Evolutionary conservation across 495 filamentous ascomycete species (phyloP).

Genomic region (Astrothelium macrocarpum): DNA sequence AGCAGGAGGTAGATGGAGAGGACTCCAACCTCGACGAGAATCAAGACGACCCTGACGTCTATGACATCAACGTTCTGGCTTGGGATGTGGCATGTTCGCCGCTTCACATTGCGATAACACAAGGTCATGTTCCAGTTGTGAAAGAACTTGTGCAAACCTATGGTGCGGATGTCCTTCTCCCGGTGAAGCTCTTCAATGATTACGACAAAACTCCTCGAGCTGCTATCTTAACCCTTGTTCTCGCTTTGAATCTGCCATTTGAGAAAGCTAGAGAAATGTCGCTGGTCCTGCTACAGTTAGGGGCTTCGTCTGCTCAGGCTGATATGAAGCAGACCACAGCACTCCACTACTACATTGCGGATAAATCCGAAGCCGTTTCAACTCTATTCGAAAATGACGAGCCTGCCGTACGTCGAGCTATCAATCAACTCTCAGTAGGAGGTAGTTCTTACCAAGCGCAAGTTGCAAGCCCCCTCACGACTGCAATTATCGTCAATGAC

Average conservation of each 20-base stretch:
- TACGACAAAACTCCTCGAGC: constrained; percentile 37
- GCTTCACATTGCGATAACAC: constrained; percentile 66
- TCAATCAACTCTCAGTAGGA: constrained; percentile 48
- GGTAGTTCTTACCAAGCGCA: constrained; percentile 16
- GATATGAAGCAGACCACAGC: constrained; percentile 50
- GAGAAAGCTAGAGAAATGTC: constrained; percentile 53
- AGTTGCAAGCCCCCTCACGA: constrained; percentile 34
- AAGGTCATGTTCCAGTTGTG: constrained; percentile 57
- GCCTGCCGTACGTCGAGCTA: constrained; percentile 48
- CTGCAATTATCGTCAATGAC: constrained; percentile 36
- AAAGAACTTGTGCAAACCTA: constrained; percentile 60
- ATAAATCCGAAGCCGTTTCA: constrained; percentile 46
- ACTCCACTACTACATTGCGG: constrained; percentile 46
- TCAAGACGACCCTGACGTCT: constrained; percentile 63
- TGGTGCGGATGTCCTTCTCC: constrained; percentile 62
- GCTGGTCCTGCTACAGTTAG: constrained; percentile 53
- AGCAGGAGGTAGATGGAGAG: constrained; percentile 23
- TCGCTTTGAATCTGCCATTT: constrained; percentile 45
- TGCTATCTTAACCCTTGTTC: constrained; percentile 55
- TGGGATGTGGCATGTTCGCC: constrained; percentile 67
- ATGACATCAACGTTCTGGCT: constrained; percentile 60
- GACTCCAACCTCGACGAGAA: constrained; percentile 41
- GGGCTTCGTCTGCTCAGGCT: constrained; percentile 63
- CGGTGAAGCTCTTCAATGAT: constrained; percentile 50
- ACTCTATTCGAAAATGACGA: constrained; percentile 49